Conservation (phyloP, 202 grass and related monocot genomes). For the Carex sylvatica region DNA sequence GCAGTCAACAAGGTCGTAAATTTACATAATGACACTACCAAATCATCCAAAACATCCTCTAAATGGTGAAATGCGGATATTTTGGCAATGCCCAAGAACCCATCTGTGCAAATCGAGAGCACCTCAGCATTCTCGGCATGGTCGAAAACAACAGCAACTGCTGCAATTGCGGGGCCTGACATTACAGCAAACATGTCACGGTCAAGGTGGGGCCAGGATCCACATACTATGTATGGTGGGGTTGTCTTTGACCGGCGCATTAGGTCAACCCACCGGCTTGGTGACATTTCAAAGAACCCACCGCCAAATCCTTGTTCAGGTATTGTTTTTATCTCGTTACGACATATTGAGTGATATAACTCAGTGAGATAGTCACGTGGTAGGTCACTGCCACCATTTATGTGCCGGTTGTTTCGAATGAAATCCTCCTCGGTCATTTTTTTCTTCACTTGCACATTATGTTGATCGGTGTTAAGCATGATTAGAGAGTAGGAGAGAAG, state of each 20-base stretch:
- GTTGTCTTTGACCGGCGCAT: slow-evolving; percentile 89
- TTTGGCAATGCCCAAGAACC: slow-evolving; percentile 91
- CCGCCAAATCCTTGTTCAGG: slow-evolving; percentile 72
- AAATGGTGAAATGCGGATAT: slow-evolving; percentile 99
- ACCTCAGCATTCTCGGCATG: slow-evolving; percentile 91
- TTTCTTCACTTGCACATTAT: slow-evolving; percentile 99
- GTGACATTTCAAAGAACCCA: slow-evolving; percentile 96
- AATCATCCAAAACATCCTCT: slow-evolving; percentile 97
- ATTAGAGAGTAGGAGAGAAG: slow-evolving; percentile 94
- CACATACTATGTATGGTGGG: slow-evolving; percentile 77
- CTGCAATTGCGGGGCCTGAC: slow-evolving; percentile 98
- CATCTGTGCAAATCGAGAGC: slow-evolving; percentile 72
- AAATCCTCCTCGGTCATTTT: slow-evolving; percentile 99
- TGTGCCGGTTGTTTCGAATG: slow-evolving; percentile 93
- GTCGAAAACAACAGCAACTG: slow-evolving; percentile 97
- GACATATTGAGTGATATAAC: slow-evolving; percentile 83
- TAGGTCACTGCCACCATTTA: slow-evolving; percentile 92
- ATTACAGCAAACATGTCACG: slow-evolving; percentile 98
- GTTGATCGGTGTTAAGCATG: slow-evolving; percentile 99
- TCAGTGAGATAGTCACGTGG: slow-evolving; percentile 88
- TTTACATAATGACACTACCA: slow-evolving; percentile 96
- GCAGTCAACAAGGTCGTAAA: slow-evolving; percentile 96
- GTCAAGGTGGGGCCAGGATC: slow-evolving; percentile 82
- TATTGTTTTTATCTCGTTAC: slow-evolving; percentile 88
- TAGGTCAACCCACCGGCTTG: slow-evolving; percentile 94